Evolutionary conservation across 306 rosid species (phyloP), one percentile per base, ranked within the genome.

Genomic region (Quercus mongolica): DNA sequence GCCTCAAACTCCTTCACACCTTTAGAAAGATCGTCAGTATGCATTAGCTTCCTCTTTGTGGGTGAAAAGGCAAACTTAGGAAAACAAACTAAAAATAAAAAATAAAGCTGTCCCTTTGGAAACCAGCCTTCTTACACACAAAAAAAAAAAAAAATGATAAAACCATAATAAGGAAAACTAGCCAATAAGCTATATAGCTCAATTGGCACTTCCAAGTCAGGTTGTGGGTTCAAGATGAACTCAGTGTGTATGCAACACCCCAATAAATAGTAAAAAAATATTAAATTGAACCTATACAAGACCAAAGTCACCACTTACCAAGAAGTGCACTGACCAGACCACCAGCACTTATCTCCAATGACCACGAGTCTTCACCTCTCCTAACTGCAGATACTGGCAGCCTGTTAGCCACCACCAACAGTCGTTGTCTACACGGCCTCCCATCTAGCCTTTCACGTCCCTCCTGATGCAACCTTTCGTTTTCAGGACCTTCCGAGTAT

Each of bases 381-480:
- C 98, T 86, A 49, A 93, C 83, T 52, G 98, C 98, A 20, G 97
- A 90, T 70, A 93, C 98, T 3, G 98, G 98, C 71, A 93, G 80
- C 87, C 98, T 88, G 78, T 93, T 93, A 54, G 98, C 98, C 83
- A 93, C 98, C 72, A 93, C 98, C 92, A 93, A 86, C 58, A 95
- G 90, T 56, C 99, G 76, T 52, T 95, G 99, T 38, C 83, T 88
- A 11, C 51, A 75, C 49, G 89, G 78, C 77, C 46, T 90, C 51
- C 73, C 83, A 4, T 91, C 91, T 52, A 59, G 84, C 76, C 72
- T 79, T 72, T 83, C 88, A 52, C 76, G 62, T 74, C 92, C 90
- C 73, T 86, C 84, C 76, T 49, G 35, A 73, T 68, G 80, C 28
- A 65, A 58, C 84, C 83, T 73, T 46, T 84, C 69, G 28, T 85